A percentile compares a stretch with the other conserved stretches of the same genome.
phyloP scores from a whole-genome alignment of 2,329 filamentous ascomycete species.

The Clonostachys rosea region DNA sequence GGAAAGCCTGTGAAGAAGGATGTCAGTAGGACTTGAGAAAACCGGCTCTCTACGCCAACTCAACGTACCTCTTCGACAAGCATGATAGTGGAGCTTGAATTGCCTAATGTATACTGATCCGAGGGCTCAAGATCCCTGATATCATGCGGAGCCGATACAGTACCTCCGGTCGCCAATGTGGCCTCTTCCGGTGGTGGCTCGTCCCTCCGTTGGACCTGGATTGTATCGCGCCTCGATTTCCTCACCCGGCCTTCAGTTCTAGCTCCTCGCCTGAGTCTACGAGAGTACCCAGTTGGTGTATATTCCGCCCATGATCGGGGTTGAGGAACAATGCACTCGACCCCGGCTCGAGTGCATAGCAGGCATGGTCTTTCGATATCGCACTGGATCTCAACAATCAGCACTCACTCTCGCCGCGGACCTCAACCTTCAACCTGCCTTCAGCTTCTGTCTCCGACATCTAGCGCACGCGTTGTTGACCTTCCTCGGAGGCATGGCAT shows the following conservation, averaged over 20 bases:
- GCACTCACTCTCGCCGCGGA: too few species aligned
- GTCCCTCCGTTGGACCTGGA: too few species aligned
- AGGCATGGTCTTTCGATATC: not conserved
- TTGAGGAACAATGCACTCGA: not conserved
- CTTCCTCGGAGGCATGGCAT: not conserved
- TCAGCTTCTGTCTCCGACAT: not conserved
- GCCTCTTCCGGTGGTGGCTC: too few species aligned
- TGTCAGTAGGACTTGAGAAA: not conserved
- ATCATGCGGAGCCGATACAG: too few species aligned
- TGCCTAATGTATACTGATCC: not conserved
- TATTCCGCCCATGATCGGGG: too few species aligned
- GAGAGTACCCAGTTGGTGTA: too few species aligned
- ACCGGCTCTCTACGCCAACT: conserved; percentile 5
- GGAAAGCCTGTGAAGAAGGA: not conserved
- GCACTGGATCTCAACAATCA: not conserved
- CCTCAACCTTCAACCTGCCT: not conserved
- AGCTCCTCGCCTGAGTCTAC: too few species aligned
- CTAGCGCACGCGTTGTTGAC: not conserved
- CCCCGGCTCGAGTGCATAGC: not conserved
- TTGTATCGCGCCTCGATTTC: too few species aligned
- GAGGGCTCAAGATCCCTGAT: too few species aligned
- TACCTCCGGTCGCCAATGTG: too few species aligned
- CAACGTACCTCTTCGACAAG: conserved; percentile 3
- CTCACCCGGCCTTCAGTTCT: too few species aligned
- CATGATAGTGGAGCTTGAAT: not conserved